Percentiles rank a stretch among this genome's conserved stretches.
phyloP scores from a whole-genome alignment of 768 basidiomycete species.

The Sporobolomyces pararoseus region DNA sequence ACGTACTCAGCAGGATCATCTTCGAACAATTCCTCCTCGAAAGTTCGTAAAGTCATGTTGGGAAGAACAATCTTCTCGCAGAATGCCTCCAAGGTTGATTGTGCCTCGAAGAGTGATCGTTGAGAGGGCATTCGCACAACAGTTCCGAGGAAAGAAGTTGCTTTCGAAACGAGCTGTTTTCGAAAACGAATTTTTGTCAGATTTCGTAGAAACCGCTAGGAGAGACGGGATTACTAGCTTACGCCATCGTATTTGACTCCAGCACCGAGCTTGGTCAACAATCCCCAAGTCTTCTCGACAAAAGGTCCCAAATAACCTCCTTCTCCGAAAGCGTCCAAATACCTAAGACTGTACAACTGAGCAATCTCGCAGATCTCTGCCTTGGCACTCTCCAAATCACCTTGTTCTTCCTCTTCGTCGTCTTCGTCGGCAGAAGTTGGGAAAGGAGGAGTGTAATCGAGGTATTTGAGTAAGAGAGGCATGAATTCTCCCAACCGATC shows the following conservation, averaged over 20 bases:
- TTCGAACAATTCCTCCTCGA: conserved; percentile 92
- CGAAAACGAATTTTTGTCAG: not conserved
- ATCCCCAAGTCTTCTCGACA: conserved; percentile 83
- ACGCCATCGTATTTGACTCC: conserved; percentile 45
- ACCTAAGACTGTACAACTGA: conserved; percentile 60
- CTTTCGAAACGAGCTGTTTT: conserved; percentile 71
- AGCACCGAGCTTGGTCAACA: conserved; percentile 54
- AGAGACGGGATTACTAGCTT: not conserved
- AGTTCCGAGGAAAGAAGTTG: conserved; percentile 83
- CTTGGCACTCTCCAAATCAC: conserved; percentile 83
- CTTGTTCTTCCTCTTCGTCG: conserved; percentile 72
- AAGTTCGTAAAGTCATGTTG: conserved; percentile 79
- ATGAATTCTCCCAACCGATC: conserved; percentile 82
- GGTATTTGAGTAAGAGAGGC: conserved; percentile 72
- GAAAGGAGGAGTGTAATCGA: conserved; percentile 68
- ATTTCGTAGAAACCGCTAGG: too few species aligned
- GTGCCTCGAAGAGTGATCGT: conserved; percentile 66
- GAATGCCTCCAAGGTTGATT: conserved; percentile 74
- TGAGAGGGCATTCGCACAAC: conserved; percentile 85
- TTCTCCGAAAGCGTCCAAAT: conserved; percentile 52
- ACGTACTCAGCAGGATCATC: conserved; percentile 96
- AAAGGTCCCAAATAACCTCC: conserved; percentile 53
- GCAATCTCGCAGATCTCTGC: conserved; percentile 84
- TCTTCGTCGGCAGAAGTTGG: conserved; percentile 55
- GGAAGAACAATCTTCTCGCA: conserved; percentile 87